Base-by-base conservation (phyloP, 257 asterid genomes). In the Rehmannia glutinosa region DNA sequence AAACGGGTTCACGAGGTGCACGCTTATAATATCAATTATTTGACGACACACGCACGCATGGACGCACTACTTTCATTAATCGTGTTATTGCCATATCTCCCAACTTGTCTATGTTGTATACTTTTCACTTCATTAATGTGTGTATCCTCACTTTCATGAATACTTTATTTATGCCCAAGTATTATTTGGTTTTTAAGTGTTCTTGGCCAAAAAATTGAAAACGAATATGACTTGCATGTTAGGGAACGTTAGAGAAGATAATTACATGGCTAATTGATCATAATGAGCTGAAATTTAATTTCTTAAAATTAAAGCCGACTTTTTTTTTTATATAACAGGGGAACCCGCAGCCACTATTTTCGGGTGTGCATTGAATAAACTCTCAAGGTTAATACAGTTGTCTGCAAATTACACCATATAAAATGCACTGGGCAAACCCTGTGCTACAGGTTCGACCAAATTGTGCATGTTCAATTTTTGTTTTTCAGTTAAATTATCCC, bases 41-140 rank as follows among this genome's bases (percentile, higher is more conserved):
- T 8, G 33, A 8, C 19, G 72, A 39, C 50, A 38, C 71, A 74
- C 51, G 66, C 78, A 74, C 71, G 71, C 52, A 60, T 42, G 78
- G 66, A 23, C 25, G 9, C 43, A 57, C 33, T 21, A 27, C 23
- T 60, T 67, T 52, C 28, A 58, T 59, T 35, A 8, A 35, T 20
- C 7, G 12, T 62, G 24, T 73, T 58, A 49, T 51, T 42, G 41
- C 64, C 61, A 56, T 46, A 45, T 20, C 4, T 20, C 46, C 42
- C 68, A 42, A 41, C 55, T 62, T 62, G 42, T 62, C 68, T 16
- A 6, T 19, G 32, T 61, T 19, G 32, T 61, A 0, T 39, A 57
- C 32, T 56, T 70, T 33, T 46, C 45, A 17, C 46, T 43, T 46
- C 59, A 64, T 64, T 62, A 12, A 39, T 71, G 41, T 51, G 27